Percentiles rank a stretch among this genome's conserved stretches.
Evolutionary conservation across 495 filamentous ascomycete genomes (phyloP).

Genomic region (Talaromyces ruber): DNA sequence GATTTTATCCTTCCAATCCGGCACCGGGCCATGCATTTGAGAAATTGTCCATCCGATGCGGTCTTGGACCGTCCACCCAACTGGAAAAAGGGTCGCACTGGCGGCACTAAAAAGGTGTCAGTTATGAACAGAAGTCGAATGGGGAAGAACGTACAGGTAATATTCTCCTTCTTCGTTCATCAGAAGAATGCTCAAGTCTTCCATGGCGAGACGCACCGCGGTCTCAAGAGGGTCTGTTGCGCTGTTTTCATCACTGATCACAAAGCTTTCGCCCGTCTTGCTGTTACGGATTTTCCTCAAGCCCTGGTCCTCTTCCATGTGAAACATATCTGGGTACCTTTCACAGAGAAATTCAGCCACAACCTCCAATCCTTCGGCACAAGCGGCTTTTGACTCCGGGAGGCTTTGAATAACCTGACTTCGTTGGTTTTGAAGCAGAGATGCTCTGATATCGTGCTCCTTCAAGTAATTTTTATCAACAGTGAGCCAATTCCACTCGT

Average conservation of each 20-base stretch:
- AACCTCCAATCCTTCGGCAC: constrained; percentile 41
- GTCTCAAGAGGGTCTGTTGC: constrained; percentile 43
- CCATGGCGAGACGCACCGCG: constrained; percentile 48
- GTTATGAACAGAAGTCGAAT: background rate
- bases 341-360: constrained; percentile 42
- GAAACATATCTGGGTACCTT: constrained; percentile 39
- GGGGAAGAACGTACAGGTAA: constrained; percentile 33
- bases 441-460: constrained; percentile 35
- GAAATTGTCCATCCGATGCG: constrained; percentile 47
- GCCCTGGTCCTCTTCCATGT: constrained; percentile 19
- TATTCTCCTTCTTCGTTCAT: constrained; percentile 40
- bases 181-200: constrained; percentile 48
- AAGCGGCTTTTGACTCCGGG: constrained; percentile 41
- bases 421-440: constrained; percentile 32
- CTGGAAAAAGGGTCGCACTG: constrained; percentile 49
- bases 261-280: constrained; percentile 40
- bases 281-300: constrained; percentile 33
- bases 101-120: constrained; percentile 29
- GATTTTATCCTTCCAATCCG: constrained; percentile 45
- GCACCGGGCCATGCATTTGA: constrained; percentile 42
- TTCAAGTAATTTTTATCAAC: constrained; percentile 43
- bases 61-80: constrained; percentile 47
- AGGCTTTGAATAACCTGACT: constrained; percentile 38
- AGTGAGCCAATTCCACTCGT: constrained; percentile 44
- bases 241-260: constrained; percentile 19